Base-by-base conservation (phyloP, 1,284 basidiomycete species). In the Uromyces viciae-fabae region DNA sequence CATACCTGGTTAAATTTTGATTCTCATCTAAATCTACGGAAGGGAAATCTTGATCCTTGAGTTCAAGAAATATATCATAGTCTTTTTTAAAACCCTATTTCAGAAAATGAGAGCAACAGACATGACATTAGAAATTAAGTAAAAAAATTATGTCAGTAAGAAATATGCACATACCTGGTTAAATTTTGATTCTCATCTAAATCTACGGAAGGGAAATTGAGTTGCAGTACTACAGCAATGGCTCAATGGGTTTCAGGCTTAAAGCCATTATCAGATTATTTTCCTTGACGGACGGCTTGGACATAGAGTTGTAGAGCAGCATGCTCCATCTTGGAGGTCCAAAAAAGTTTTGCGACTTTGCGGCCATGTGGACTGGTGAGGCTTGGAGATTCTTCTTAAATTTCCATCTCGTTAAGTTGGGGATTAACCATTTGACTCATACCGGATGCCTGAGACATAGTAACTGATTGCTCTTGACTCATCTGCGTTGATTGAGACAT, bases 161-260 rank as follows among this genome's bases (percentile, higher is more conserved):
- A 7, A 56, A 56, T 7, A 5, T n/a, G 8, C 28, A 28, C 5
- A 28, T 28, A 60, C 58, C 58, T 60, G 58, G 25, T 60, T 60
- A 28, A 60, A 60, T 31, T 60, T 60, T 4, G 58, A 60, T 31
- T 60, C 36, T 60, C 58, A 60, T 60, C 58, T 22, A 60, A 60
- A 31, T 60, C 11, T 9, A 60, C 58, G 11, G 11, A 31, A 5
- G 58, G 58, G n/a, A 60, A 60, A 9, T 60, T 60, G 2, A 28
- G 9, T 31, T 60, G 11, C 25, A 60, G 36, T 8, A 33, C 58
- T 28, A 19, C 4, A 5, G 58, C 25, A 60, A 60, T 60, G 4
- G 58, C 58, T 31, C 25, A 5, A 31, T 60, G 58, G 3, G 58
- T 60, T 19, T 60, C 58, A 19, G 58, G 58, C 25, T 60, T 60